These are phyloP conservation scores for Tolypocladium paradoxum DNA, from an alignment of 2,329 filamentous ascomycete species.

Conservation along the genomic window DNA sequence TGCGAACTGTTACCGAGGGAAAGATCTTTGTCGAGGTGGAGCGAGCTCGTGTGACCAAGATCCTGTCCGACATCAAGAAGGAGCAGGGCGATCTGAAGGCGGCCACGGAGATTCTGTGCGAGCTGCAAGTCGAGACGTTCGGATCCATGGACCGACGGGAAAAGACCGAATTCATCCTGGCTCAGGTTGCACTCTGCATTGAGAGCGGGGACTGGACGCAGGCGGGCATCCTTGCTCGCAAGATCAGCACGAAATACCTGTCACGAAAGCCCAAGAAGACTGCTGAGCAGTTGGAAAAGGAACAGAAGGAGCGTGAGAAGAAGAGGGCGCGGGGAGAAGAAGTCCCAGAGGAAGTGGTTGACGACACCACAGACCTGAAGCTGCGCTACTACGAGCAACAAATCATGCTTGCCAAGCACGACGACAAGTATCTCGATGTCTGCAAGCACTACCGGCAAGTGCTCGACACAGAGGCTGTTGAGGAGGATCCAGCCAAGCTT, in stretches of 20 bases:
- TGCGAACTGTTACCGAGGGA: slow-evolving; percentile 94
- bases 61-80: slow-evolving; percentile 96
- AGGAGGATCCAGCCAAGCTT: slow-evolving; percentile 78
- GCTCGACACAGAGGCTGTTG: slow-evolving; percentile 88
- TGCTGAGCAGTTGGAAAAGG: slow-evolving; percentile 79
- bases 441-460: slow-evolving; percentile 99
- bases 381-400: slow-evolving; percentile 95
- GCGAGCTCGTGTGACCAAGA: slow-evolving; percentile 86
- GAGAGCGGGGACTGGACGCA: slow-evolving; percentile 95
- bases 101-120: slow-evolving; percentile 87
- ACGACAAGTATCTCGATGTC: slow-evolving; percentile 91
- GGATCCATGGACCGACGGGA: slow-evolving; percentile 95
- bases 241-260: slow-evolving; percentile 94
- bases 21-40: slow-evolving; percentile 99
- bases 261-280: slow-evolving; percentile 85
- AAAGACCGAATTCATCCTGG: slow-evolving; percentile 97
- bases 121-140: slow-evolving; percentile 97
- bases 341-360: slow-evolving; percentile 64
- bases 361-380: slow-evolving; percentile 94
- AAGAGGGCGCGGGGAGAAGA: slow-evolving; percentile 72
- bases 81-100: slow-evolving; percentile 83
- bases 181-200: slow-evolving; percentile 90
- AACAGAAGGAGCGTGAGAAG: slow-evolving; percentile 79
- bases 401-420: slow-evolving; percentile 89
- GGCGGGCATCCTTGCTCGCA: slow-evolving; percentile 83